These are phyloP conservation scores for Puccinia coronata DNA, from an alignment of 1,284 basidiomycete genomes.

Conservation along the genomic window DNA sequence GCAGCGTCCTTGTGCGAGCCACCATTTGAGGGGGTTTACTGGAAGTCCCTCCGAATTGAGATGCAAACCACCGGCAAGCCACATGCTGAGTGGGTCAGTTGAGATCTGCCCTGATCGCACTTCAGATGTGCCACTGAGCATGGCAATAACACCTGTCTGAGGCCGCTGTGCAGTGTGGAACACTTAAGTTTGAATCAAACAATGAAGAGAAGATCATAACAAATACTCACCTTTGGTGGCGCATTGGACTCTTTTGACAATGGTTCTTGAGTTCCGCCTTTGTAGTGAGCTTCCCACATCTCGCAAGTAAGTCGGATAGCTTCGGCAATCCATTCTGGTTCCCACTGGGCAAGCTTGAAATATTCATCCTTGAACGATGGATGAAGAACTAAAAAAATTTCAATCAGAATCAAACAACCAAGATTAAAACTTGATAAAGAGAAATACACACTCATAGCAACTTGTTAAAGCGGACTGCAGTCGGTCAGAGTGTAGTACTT, in stretches of 20 bases:
- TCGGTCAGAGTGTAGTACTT: conserved; percentile 18
- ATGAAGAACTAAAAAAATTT: not conserved
- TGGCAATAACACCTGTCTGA: not conserved
- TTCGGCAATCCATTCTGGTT: not conserved
- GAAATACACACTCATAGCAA: conserved; percentile 10
- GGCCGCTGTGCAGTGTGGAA: not conserved
- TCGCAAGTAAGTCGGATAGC: too few species aligned
- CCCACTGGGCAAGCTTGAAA: too few species aligned
- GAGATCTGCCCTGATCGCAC: not conserved
- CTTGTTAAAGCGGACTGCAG: not conserved
- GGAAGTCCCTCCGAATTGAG: not conserved
- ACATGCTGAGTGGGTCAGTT: conserved; percentile 3
- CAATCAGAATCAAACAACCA: not conserved
- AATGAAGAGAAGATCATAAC: not conserved
- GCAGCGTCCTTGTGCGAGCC: not conserved
- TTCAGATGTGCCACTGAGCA: not conserved
- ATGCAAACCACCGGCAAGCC: too few species aligned
- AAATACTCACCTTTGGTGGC: too few species aligned
- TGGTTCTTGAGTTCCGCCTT: too few species aligned
- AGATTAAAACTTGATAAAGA: not conserved
- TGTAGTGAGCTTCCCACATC: too few species aligned
- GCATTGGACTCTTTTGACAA: not conserved
- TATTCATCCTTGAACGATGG: conserved; percentile 8
- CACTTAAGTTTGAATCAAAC: not conserved
- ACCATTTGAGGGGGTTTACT: not conserved